Percentiles rank a stretch among this genome's conserved stretches.
These are phyloP conservation scores for Hibiscus tridactylites DNA, from an alignment of 345 rosid genomes.

Conservation along the genomic window DNA sequence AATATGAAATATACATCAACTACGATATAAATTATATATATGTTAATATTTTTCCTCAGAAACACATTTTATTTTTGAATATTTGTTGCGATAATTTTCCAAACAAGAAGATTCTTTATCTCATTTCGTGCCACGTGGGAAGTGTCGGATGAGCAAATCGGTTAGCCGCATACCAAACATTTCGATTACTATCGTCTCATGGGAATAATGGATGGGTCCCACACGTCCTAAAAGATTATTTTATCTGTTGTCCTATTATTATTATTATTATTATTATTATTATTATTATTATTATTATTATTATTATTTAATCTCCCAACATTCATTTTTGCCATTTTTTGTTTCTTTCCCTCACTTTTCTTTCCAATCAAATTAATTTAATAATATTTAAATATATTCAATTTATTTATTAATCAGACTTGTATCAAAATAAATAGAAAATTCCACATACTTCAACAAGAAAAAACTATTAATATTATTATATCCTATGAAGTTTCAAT, in stretches of 20 bases:
- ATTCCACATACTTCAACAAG: too few relatives aligned
- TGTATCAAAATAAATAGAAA: too few relatives aligned
- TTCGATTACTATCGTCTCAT: not conserved
- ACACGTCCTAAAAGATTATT: constrained; percentile 6
- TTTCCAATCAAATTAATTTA: too few relatives aligned
- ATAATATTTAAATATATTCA: too few relatives aligned
- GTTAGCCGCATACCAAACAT: too few relatives aligned
- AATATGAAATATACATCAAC: too few relatives aligned
- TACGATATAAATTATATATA: too few relatives aligned
- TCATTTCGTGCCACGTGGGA: not conserved
- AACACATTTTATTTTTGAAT: too few relatives aligned
- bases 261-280: too few relatives aligned
- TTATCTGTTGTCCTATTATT: not conserved
- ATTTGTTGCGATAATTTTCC: not conserved
- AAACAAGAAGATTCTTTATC: not conserved
- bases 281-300: not conserved
- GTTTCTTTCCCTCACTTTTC: not conserved
- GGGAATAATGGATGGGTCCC: constrained; percentile 10
- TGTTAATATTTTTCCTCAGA: too few relatives aligned
- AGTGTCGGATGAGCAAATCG: not conserved
- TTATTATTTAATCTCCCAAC: not conserved
- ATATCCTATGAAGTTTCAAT: too few relatives aligned
- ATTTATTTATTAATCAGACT: too few relatives aligned
- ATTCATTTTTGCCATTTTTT: not conserved
- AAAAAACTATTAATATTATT: not conserved